These are phyloP conservation scores for Monosporascus sp. DNA, from an alignment of 2,329 filamentous ascomycete genomes.

Conservation along the genomic window DNA sequence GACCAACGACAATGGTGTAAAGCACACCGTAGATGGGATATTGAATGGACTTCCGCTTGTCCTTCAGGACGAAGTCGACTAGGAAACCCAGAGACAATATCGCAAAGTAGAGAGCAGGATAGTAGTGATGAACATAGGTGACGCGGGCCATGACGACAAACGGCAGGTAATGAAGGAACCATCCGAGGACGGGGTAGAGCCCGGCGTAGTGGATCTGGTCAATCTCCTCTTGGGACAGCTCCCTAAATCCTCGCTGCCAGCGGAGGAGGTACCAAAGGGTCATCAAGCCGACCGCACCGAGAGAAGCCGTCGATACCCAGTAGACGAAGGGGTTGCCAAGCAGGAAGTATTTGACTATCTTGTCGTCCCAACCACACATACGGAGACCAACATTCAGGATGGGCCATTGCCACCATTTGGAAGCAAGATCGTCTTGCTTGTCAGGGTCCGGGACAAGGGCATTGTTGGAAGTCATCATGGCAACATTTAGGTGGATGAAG, in stretches of 20 bases:
- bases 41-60: slow-evolving; percentile 58
- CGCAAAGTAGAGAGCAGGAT: slow-evolving; percentile 95
- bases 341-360: slow-evolving; percentile 95
- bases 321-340: slow-evolving; percentile 95
- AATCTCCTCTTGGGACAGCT: slow-evolving; percentile 74
- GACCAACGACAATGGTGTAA: slow-evolving; percentile 68
- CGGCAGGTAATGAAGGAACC: slow-evolving; percentile 93
- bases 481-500: slow-evolving; percentile 96
- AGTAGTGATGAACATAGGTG: slow-evolving; percentile 99
- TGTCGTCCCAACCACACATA: slow-evolving; percentile 98
- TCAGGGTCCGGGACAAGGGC: slow-evolving; percentile 95
- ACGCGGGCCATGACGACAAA: slow-evolving; percentile 98
- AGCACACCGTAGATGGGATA: slow-evolving; percentile 66
- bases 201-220: slow-evolving; percentile 94
- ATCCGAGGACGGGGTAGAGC: slow-evolving; percentile 85
- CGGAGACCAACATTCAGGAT: slow-evolving; percentile 90
- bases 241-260: slow-evolving; percentile 91
- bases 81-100: slow-evolving; percentile 87
- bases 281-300: slow-evolving; percentile 67
- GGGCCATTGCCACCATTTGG: slow-evolving; percentile 98
- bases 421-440: slow-evolving; percentile 97
- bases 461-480: slow-evolving; percentile 99
- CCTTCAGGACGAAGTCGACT: slow-evolving; percentile 74
- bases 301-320: slow-evolving; percentile 81
- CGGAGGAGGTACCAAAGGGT: slow-evolving; percentile 82